phyloP scores from a whole-genome alignment of 2,329 filamentous ascomycete genomes.

The Colletotrichum sp. region DNA sequence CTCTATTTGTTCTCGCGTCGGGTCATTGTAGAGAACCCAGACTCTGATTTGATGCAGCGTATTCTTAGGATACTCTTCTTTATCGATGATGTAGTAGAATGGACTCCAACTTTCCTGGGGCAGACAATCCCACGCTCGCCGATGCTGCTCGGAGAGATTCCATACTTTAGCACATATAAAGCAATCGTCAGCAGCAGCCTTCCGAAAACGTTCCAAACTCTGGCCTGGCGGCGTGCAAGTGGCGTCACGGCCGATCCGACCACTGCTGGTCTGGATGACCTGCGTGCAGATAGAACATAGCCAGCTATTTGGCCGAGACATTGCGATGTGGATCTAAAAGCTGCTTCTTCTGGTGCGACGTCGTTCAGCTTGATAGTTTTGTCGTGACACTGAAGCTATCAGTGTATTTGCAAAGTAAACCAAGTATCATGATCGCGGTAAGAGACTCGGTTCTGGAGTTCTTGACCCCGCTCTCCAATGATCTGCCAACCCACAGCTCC shows the following conservation, averaged over 20 bases:
- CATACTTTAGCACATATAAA: not conserved
- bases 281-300: not conserved
- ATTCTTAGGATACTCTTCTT: not conserved
- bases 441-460: not conserved
- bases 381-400: too few species aligned
- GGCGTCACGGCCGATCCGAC: not conserved
- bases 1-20: not conserved
- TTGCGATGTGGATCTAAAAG: fast-evolving
- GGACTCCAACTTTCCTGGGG: not conserved
- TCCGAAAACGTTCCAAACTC: not conserved
- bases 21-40: not conserved
- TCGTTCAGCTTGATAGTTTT: fast-evolving
- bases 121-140: not conserved
- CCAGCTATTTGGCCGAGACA: not conserved
- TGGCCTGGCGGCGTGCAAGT: fast-evolving
- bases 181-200: not conserved
- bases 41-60: not conserved
- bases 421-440: too few species aligned
- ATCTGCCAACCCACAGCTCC: not conserved
- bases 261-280: not conserved
- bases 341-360: not conserved
- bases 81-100: not conserved
- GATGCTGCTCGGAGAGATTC: not conserved
- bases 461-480: not conserved
- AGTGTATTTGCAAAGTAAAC: too few species aligned